Conservation (phyloP, 2,329 filamentous ascomycete species). For the Aspergillus ochraceoroseus region DNA sequence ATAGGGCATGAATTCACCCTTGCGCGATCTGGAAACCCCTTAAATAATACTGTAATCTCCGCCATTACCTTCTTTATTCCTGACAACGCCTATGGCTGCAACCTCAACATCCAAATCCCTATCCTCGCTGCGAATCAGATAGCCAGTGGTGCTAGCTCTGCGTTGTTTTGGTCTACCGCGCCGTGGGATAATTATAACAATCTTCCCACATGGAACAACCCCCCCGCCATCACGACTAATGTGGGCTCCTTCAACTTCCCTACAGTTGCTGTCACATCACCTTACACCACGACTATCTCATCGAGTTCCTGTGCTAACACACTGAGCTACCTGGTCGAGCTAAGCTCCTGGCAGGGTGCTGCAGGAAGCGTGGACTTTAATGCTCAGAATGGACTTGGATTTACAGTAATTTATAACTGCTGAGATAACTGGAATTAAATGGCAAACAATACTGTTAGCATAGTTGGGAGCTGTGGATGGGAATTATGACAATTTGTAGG, state of each 20-base stretch:
- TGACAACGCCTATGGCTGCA: slow-evolving; percentile 17
- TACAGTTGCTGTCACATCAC: slow-evolving; percentile 1
- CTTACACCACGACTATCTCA: slow-evolving; percentile 7
- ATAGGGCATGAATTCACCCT: slow-evolving; percentile 13
- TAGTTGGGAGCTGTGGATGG: too few species aligned
- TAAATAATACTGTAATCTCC: slow-evolving; percentile 7
- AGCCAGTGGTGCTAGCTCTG: slow-evolving; percentile 14
- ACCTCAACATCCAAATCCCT: slow-evolving; percentile 17
- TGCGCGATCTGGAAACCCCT: slow-evolving; percentile 8
- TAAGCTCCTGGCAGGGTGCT: slow-evolving; percentile 16
- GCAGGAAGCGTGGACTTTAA: slow-evolving; percentile 17
- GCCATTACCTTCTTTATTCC: slow-evolving; percentile 21
- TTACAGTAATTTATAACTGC: slow-evolving; percentile 19
- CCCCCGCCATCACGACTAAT: slow-evolving; percentile 3
- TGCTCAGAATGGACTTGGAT: slow-evolving; percentile 16
- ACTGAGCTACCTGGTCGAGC: slow-evolving; percentile 20
- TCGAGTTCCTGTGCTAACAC: slow-evolving; percentile 12
- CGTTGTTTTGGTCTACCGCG: slow-evolving; percentile 17
- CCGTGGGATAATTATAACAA: slow-evolving; percentile 6
- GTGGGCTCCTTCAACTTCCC: slow-evolving; percentile 15
- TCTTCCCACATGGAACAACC: slow-evolving; percentile 14
- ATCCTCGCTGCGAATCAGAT: slow-evolving; percentile 13
- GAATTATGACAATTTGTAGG: too few species aligned
- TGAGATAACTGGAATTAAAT: too few species aligned
- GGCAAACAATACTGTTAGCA: too few species aligned